Evolutionary conservation across 2,329 filamentous ascomycete genomes (phyloP).

Genomic region (Hypoxylon sp.): DNA sequence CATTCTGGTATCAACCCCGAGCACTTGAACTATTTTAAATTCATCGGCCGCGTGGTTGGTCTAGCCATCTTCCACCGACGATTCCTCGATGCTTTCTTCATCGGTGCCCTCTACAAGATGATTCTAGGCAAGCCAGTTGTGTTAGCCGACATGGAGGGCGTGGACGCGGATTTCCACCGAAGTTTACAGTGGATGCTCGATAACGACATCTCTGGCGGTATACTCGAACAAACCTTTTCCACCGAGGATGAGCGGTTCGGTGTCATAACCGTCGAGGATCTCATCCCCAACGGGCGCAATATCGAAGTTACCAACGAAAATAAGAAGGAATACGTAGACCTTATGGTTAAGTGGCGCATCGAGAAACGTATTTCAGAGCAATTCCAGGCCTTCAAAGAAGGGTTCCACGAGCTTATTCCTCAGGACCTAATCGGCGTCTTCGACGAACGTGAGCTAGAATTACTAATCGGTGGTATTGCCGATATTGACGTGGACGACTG

Average conservation of each 20-base stretch:
- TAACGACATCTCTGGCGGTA: slow-evolving; percentile 93
- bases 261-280: slow-evolving; percentile 91
- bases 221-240: slow-evolving; percentile 95
- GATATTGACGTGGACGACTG: slow-evolving; percentile 99
- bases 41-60: slow-evolving; percentile 97
- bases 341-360: slow-evolving; percentile 99
- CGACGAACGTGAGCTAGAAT: slow-evolving; percentile 95
- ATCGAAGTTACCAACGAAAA: slow-evolving; percentile 99
- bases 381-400: slow-evolving; percentile 97
- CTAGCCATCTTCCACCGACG: slow-evolving; percentile 97
- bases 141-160: slow-evolving; percentile 97
- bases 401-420: slow-evolving; percentile 97
- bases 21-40: slow-evolving; percentile 99
- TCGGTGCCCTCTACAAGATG: slow-evolving; percentile 99
- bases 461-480: slow-evolving; percentile 98
- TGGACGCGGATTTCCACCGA: slow-evolving; percentile 97
- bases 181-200: slow-evolving; percentile 98
- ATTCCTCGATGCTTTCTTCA: slow-evolving; percentile 99
- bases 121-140: slow-evolving; percentile 92
- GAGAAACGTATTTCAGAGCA: slow-evolving; percentile 98
- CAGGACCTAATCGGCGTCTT: slow-evolving; percentile 98
- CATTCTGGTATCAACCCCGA: slow-evolving; percentile 99
- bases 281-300: slow-evolving; percentile 89
- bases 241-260: slow-evolving; percentile 98
- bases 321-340: slow-evolving; percentile 98